Base-by-base conservation (phyloP, 306 rosid genomes). In the Rubus idaeus region DNA sequence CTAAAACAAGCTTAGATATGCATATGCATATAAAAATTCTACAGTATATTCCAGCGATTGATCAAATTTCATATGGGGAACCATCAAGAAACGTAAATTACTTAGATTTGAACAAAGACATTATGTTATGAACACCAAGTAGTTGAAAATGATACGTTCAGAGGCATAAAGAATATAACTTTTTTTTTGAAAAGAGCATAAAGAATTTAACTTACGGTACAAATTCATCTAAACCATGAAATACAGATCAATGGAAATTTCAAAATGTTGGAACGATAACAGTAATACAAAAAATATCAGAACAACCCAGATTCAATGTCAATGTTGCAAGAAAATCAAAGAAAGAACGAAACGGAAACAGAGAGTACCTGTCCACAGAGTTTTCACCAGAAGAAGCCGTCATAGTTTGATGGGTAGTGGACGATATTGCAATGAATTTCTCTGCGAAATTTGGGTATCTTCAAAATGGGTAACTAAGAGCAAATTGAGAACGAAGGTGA, bases 291-390 rank as follows among this genome's bases (percentile, higher is more conserved):
- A 2, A 63, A 71, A 49, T 20, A 44, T 20, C 0, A 21, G 61
- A 51, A 26, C 3, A 45, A 26, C 55, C 80, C 8, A 62, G 6
- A 61, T 17, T n/a, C 45, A 17, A 30, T 4, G 67, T 20, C 62
- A 71, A 30, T 30, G 10, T 41, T 35, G 77, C 63, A 46, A 63
- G n/a, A 37, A 21, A 16, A 10, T 14, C 41, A 66, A 14, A 30
- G 35, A 30, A 30, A 13, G 8, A 10, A 44, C 26, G 18, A 40
- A 56, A 64, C 6, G 2, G 10, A 16, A 60, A 6, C 37, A 55
- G 39, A 55, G 9, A 4, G 70, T 80, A 91, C 94, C 92, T 83
- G 55, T 75, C 84, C 16, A 66, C 79, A 30, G 35, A 30, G 35
- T 2, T 30, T 30, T 1, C 35, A 30, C 83, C 37, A 61, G 70